Evolutionary conservation across 495 filamentous ascomycete genomes (phyloP), one percentile per base, ranked within the genome.

Genomic region (Corynascus novoguineensis): DNA sequence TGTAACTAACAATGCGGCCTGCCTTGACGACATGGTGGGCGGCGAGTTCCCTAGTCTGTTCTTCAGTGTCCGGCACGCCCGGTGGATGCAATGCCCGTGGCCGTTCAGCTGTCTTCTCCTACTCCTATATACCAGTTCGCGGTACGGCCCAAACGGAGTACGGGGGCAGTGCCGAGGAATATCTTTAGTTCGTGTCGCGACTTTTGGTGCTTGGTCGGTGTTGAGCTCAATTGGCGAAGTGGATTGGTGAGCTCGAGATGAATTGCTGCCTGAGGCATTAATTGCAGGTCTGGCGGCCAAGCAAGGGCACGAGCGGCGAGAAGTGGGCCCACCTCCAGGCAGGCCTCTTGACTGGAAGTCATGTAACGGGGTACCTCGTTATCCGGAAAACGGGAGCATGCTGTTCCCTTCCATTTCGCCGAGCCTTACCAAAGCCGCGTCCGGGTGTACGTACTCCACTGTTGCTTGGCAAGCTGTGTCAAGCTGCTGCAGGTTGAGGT

Each of bases 1-100:
- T 46, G 42, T 56, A n/a, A 64, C 76, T 72, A 40, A 79, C 76
- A 78, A 59, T 3, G 71, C 75, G 44, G 75, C 76, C 64, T 71
- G 70, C 57, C 66, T 63, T 50, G 75, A 70, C 55, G 74, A 74
- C 75, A 79, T 78, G 59, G 46, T 74, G 73, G 63, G 56, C 53
- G 40, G 27, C 37, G 22, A 50, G 44, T 12, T 32, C 17, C 48
- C 44, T 54, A n/a, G 29, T 14, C 4, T 45, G 52, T 22, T 28
- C 27, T 37, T 21, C n/a, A 10, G 31, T 15, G 21, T 27, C 28
- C 17, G 31, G 29, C 21, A 5, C 9, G 49, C 40, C 4, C 17
- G n/a, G 29, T 15, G 27, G 14, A 22, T 53, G n/a, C 34, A 28
- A 22, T 22, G 22, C 45, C 50, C 32, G 27, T 31, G n/a, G 29